These are phyloP conservation scores for Lecanoromycetidae sp. DNA, from an alignment of 2,329 filamentous ascomycete genomes.

Conservation along the genomic window DNA sequence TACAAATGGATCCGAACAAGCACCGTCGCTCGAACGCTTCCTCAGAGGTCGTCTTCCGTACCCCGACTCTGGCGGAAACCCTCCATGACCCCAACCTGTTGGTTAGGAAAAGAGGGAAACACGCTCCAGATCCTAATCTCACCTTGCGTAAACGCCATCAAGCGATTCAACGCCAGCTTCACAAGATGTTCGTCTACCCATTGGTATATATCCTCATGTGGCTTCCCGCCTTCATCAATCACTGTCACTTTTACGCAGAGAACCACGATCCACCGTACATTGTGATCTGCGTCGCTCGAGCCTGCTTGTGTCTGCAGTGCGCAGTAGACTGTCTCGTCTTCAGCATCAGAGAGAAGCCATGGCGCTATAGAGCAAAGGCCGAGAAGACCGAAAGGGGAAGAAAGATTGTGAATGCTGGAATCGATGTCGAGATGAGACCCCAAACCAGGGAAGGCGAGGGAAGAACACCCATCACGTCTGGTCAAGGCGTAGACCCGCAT, in stretches of 20 bases:
- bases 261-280: slow-evolving; percentile 43
- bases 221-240: slow-evolving; percentile 56
- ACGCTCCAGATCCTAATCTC: background rate
- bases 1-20: background rate
- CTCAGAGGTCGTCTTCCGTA: background rate
- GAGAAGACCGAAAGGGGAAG: background rate
- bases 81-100: background rate
- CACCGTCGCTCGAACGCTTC: background rate
- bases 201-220: slow-evolving; percentile 60
- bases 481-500: no score
- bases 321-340: slow-evolving; percentile 58
- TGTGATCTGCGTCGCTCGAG: slow-evolving; percentile 43
- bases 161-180: slow-evolving; percentile 54
- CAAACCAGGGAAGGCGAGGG: background rate
- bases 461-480: no score
- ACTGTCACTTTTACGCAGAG: slow-evolving; percentile 46
- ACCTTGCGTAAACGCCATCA: slow-evolving; percentile 3
- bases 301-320: slow-evolving; percentile 54
- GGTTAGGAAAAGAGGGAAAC: background rate
- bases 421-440: background rate
- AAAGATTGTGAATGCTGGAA: background rate
- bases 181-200: slow-evolving; percentile 65
- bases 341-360: slow-evolving; percentile 57
- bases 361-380: slow-evolving; percentile 37
- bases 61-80: slow-evolving; percentile 1